Base-by-base conservation (phyloP, 2,329 filamentous ascomycete genomes). In the Immersiporthe knoxdaviesiana region DNA sequence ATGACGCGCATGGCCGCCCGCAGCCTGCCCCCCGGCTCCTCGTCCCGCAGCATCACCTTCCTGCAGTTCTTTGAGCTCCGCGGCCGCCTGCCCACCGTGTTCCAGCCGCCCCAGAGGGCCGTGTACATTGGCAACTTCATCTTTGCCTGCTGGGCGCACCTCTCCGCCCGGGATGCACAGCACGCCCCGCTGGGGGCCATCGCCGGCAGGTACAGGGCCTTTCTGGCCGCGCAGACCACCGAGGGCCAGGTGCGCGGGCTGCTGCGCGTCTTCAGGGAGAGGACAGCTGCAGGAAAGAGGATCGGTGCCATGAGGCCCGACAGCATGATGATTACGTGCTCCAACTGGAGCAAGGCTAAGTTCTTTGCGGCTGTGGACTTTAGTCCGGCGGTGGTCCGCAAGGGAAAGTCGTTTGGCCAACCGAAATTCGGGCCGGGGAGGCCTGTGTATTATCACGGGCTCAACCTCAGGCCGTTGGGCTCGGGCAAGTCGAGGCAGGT, bases 31-130 rank as follows among this genome's bases (percentile, higher is more conserved):
- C 69, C 69, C 69, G 58, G 63, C 72, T 73, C 77, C 72, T 73
- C 77, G 24, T 68, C 72, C 21, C 75, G 75, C 35, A 75, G 76
- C 1, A 71, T 84, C 58, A 77, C 75, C 11, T 74, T 81, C n/a
- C 72, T 80, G 59, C 81, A 82, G 73, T 77, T 79, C 1, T 78
- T 83, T 65, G 79, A 81, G 52, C 68, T 80, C 18, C 81, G 79
- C 41, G 69, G 69, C 21, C 71, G 76, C 7, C 75, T 81, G 35
- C 68, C 75, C 1, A 61, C 72, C 35, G 74, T 79, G 35, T 72
- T 77, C 35, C 72, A 78, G 3, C 77, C 77, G 1, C 47, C 69
- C n/a, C 68, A 72, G 12, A 73, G 71, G 21, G 74, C 75, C 16
- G 72, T 69, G n/a, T 74, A 72, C 62, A 66, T 74, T 27, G 71